Conservation (phyloP, 2,329 filamentous ascomycete species). For the Aspergillus luchuensis region DNA sequence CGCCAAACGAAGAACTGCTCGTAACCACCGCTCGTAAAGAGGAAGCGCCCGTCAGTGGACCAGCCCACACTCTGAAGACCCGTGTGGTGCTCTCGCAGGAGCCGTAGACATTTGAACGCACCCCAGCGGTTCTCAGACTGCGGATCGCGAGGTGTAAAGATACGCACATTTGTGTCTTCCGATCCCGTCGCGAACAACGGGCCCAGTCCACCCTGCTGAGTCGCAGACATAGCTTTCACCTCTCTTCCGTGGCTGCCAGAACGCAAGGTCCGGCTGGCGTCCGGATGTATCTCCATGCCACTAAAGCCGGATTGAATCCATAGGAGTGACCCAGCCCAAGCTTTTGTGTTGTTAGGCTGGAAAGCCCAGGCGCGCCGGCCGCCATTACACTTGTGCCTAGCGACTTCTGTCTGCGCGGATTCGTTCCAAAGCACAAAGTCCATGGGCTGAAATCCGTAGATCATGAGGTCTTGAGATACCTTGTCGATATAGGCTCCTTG, state of each 20-base stretch:
- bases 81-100: constrained; percentile 75
- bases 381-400: constrained; percentile 78
- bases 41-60: constrained; percentile 64
- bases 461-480: constrained; percentile 58
- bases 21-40: constrained; percentile 83
- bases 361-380: constrained; percentile 77
- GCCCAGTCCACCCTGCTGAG: constrained; percentile 24
- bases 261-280: constrained; percentile 57
- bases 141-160: constrained; percentile 52
- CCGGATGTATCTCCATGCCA: constrained; percentile 41
- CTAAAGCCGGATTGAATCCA: constrained; percentile 73
- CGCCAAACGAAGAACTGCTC: constrained; percentile 92
- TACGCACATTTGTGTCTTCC: constrained; percentile 73
- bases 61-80: constrained; percentile 82
- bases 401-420: constrained; percentile 67
- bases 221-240: constrained; percentile 66
- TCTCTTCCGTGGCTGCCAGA: constrained; percentile 82
- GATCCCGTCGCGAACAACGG: constrained; percentile 65
- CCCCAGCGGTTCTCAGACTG: constrained; percentile 22
- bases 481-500: constrained; percentile 68
- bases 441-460: constrained; percentile 80
- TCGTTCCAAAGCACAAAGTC: constrained; percentile 83
- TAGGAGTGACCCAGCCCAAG: constrained; percentile 59
- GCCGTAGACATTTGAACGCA: constrained; percentile 57
- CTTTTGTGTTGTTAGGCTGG: constrained; percentile 27